Percentiles rank a stretch among this genome's conserved stretches.
Evolutionary conservation across 805 yeast species (phyloP).

Genomic region (Ogataea zsoltii): DNA sequence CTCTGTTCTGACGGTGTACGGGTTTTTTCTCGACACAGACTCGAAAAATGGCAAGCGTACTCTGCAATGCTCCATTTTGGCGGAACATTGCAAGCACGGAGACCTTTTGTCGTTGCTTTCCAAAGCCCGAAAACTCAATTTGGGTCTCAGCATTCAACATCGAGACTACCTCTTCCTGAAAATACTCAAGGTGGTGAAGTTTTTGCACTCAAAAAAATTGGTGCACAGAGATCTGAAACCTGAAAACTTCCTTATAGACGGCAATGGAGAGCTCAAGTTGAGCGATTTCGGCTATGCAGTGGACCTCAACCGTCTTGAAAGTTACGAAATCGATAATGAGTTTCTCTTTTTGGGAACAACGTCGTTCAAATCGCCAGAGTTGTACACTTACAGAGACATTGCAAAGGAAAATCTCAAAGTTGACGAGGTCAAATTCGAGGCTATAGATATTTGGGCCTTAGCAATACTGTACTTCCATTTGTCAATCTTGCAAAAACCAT

Average conservation of each 20-base stretch:
- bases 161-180: constrained; percentile 51
- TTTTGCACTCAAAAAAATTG: constrained; percentile 42
- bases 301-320: constrained; percentile 29
- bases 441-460: constrained; percentile 52
- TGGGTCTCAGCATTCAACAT: constrained; percentile 35
- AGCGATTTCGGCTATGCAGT: constrained; percentile 55
- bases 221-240: constrained; percentile 58
- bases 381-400: constrained; percentile 26
- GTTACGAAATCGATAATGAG: constrained; percentile 21
- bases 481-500: constrained; percentile 45
- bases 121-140: constrained; percentile 37
- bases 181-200: constrained; percentile 50
- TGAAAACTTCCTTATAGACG: constrained; percentile 51
- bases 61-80: constrained; percentile 35
- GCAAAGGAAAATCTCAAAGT: constrained; percentile 12
- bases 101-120: constrained; percentile 49
- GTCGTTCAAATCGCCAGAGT: constrained; percentile 57
- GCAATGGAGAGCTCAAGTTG: constrained; percentile 44
- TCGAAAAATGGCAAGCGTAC: background rate
- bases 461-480: constrained; percentile 51
- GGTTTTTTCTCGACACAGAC: constrained; percentile 12
- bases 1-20: constrained; percentile 16
- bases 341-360: constrained; percentile 47
- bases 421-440: constrained; percentile 31
- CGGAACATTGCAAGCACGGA: constrained; percentile 47